Percentiles rank a stretch among this genome's conserved stretches.
These are phyloP conservation scores for Saitozyma podzolica DNA, from an alignment of 768 basidiomycete genomes.

Conservation along the genomic window DNA sequence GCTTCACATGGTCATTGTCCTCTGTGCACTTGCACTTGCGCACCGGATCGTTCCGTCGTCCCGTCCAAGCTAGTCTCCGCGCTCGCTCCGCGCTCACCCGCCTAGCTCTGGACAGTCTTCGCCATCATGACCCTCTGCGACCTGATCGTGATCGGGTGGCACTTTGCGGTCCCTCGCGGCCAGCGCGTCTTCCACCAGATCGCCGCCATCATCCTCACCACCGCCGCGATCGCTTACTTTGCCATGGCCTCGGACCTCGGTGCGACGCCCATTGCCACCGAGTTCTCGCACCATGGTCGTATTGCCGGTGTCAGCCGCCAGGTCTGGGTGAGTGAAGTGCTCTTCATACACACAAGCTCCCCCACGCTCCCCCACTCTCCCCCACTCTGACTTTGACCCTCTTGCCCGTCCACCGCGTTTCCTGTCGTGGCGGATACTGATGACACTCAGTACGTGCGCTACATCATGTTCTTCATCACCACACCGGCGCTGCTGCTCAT, in stretches of 20 bases:
- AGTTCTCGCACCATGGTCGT: slow-evolving; percentile 55
- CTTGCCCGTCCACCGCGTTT: background rate
- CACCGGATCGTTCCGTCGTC: background rate
- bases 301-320: slow-evolving; percentile 52
- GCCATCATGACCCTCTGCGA: slow-evolving; percentile 58
- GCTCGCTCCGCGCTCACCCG: background rate
- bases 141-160: slow-evolving; percentile 54
- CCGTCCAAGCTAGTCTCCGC: background rate
- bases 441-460: slow-evolving; percentile 26
- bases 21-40: too few species aligned
- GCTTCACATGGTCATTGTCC: background rate
- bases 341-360: too few species aligned
- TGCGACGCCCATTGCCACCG: slow-evolving; percentile 56
- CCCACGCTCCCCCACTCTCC: too few species aligned
- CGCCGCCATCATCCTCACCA: slow-evolving; percentile 57
- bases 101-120: slow-evolving; percentile 58
- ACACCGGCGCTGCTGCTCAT: slow-evolving; percentile 60
- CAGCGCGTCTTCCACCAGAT: slow-evolving; percentile 60
- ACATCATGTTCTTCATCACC: slow-evolving; percentile 51
- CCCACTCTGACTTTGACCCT: too few species aligned
- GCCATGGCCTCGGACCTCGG: slow-evolving; percentile 64
- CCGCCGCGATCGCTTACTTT: slow-evolving; percentile 58
- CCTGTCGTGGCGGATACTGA: slow-evolving; percentile 38
- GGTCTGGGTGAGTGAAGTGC: slow-evolving; percentile 52
- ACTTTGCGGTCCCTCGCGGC: slow-evolving; percentile 53